Evolutionary conservation across 192 early-diverging fungal genomes (phyloP).

Genomic region (Powellomyces hirtus): DNA sequence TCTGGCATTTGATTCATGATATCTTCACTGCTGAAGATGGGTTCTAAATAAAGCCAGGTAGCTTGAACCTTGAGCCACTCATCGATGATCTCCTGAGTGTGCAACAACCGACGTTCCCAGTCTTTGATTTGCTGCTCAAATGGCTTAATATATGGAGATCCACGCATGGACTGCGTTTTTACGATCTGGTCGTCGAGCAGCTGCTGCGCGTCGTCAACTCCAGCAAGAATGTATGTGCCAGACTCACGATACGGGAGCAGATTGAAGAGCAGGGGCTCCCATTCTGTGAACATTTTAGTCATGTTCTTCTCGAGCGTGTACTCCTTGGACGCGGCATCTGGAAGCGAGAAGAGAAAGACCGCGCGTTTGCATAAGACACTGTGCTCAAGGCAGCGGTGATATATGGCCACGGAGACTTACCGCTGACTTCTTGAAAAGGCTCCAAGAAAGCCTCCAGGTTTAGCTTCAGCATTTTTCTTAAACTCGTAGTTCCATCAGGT

Average conservation of each 20-base stretch:
- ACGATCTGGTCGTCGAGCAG: conserved; percentile 66
- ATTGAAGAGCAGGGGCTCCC: conserved; percentile 56
- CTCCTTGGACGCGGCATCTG: conserved; percentile 61
- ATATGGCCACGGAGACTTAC: too few species aligned
- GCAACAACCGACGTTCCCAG: conserved; percentile 57
- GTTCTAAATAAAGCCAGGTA: conserved; percentile 65
- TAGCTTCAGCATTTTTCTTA: conserved; percentile 62
- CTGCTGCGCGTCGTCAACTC: conserved; percentile 62
- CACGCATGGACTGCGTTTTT: conserved; percentile 67
- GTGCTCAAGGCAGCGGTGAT: not conserved
- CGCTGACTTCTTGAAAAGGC: conserved; percentile 59
- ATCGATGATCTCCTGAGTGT: conserved; percentile 60
- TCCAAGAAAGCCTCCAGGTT: conserved; percentile 50
- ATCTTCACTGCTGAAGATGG: conserved; percentile 63
- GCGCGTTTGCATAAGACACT: too few species aligned
- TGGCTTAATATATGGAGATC: conserved; percentile 66
- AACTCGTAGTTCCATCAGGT: conserved; percentile 48
- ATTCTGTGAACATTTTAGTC: conserved; percentile 60
- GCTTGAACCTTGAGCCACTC: conserved; percentile 70
- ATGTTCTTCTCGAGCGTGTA: conserved; percentile 66
- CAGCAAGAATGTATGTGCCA: conserved; percentile 56
- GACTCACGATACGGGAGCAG: conserved; percentile 59
- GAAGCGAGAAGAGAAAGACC: not conserved
- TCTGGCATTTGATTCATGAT: conserved; percentile 73
- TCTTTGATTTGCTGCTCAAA: conserved; percentile 63